These are phyloP conservation scores for Chenopodium suecicum DNA, from an alignment of 148 eudicot species.

Conservation along the genomic window DNA sequence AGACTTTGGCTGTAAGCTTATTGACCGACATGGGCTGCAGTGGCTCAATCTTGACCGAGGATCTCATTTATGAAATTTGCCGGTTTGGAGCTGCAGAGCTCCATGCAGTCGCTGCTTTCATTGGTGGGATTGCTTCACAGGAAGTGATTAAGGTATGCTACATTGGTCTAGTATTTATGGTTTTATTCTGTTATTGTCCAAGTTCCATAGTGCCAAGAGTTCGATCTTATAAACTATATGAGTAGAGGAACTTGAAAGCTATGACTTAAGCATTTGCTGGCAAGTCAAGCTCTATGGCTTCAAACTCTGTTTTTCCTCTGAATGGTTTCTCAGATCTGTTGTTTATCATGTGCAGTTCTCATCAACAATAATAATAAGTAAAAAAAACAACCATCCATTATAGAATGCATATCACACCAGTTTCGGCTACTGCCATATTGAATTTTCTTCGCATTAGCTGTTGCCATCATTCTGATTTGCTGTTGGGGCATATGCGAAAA, in stretches of 20 bases:
- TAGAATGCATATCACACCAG: background rate
- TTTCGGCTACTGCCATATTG: background rate
- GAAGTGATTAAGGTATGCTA: constrained; percentile 82
- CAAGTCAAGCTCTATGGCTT: background rate
- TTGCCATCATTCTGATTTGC: background rate
- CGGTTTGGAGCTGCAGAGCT: constrained; percentile 94
- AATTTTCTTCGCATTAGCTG: background rate
- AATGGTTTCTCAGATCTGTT: background rate
- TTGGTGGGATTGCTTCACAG: constrained; percentile 93
- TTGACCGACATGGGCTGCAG: constrained; percentile 78
- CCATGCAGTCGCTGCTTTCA: constrained; percentile 83
- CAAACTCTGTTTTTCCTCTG: background rate
- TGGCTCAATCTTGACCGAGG: constrained; percentile 74
- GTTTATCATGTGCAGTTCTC: background rate
- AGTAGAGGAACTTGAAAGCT: background rate
- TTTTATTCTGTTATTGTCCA: background rate
- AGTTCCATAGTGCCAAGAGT: background rate
- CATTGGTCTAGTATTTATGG: background rate
- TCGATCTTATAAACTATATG: background rate
- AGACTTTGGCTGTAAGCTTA: constrained; percentile 66
- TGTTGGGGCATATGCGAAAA: background rate
- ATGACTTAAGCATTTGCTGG: background rate
- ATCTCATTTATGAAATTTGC: constrained; percentile 88
- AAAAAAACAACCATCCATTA: no score
- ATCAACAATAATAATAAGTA: no score